These are phyloP conservation scores for Stachybotrys echinatus DNA, from an alignment of 2,329 filamentous ascomycete genomes.

Conservation along the genomic window DNA sequence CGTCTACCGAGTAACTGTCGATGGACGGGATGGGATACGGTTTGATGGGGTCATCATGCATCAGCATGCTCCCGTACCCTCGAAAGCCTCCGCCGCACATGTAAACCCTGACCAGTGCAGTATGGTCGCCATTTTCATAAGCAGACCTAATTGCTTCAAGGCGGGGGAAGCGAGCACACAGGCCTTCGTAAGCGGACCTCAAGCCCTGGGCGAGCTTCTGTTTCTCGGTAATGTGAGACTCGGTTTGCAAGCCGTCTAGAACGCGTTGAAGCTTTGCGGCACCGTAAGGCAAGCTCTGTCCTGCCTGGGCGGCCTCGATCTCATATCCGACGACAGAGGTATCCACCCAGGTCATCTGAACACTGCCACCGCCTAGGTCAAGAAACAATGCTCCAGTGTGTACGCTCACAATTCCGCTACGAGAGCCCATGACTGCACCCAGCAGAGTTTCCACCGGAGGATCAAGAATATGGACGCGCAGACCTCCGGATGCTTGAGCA, in stretches of 20 bases:
- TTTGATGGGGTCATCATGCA: slow-evolving; percentile 66
- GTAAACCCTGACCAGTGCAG: slow-evolving; percentile 61
- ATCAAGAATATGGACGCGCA: slow-evolving; percentile 66
- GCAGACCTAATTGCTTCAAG: slow-evolving; percentile 38
- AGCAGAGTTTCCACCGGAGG: slow-evolving; percentile 79
- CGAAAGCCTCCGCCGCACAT: slow-evolving; percentile 87
- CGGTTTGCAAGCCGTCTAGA: slow-evolving; percentile 33
- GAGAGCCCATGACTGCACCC: slow-evolving; percentile 72
- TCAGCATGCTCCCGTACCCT: slow-evolving; percentile 85
- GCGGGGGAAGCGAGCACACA: slow-evolving; percentile 41
- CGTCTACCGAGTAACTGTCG: slow-evolving; percentile 68
- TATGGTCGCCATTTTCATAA: slow-evolving; percentile 18
- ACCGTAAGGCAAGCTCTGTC: slow-evolving; percentile 56
- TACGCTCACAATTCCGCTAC: slow-evolving; percentile 65
- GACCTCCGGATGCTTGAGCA: slow-evolving; percentile 51
- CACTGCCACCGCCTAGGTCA: slow-evolving; percentile 73
- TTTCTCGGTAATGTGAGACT: slow-evolving; percentile 40
- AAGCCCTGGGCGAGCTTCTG: slow-evolving; percentile 54
- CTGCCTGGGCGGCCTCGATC: slow-evolving; percentile 45
- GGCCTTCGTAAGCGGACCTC: slow-evolving; percentile 50
- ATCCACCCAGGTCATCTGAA: slow-evolving; percentile 61
- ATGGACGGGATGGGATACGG: slow-evolving; percentile 83
- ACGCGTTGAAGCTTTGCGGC: slow-evolving; percentile 52
- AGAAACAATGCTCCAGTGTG: slow-evolving; percentile 67
- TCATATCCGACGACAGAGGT: slow-evolving; percentile 42